phyloP scores from a whole-genome alignment of 768 basidiomycete genomes.

The Zangia roseola region DNA sequence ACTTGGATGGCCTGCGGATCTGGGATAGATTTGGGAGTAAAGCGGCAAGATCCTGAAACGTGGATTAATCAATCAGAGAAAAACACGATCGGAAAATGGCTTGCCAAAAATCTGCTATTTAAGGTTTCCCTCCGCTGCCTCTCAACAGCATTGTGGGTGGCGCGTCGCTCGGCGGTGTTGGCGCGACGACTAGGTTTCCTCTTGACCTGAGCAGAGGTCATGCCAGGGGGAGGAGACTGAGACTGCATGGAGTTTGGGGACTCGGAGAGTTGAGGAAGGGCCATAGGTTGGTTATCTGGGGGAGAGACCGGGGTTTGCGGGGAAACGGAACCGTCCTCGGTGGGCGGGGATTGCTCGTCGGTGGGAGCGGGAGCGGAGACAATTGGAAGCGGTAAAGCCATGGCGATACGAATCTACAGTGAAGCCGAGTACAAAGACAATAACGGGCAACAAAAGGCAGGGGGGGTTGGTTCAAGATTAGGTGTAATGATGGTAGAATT shows the following conservation, averaged over 20 bases:
- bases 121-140: slow-evolving; percentile 89
- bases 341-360: slow-evolving; percentile 39
- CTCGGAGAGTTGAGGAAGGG: slow-evolving; percentile 34
- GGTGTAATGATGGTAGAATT: slow-evolving; percentile 18
- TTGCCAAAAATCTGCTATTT: slow-evolving; percentile 86
- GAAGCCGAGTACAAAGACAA: slow-evolving; percentile 8
- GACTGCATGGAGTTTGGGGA: slow-evolving; percentile 18
- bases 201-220: slow-evolving; percentile 46
- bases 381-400: slow-evolving; percentile 42
- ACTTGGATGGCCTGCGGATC: slow-evolving; percentile 93
- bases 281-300: slow-evolving; percentile 31
- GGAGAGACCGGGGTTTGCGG: slow-evolving; percentile 52
- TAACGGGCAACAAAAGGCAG: slow-evolving; percentile 2
- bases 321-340: slow-evolving; percentile 42
- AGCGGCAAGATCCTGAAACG: slow-evolving; percentile 76
- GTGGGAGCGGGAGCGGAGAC: slow-evolving; percentile 39
- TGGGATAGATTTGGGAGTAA: slow-evolving; percentile 88
- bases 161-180: slow-evolving; percentile 94
- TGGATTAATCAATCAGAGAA: slow-evolving; percentile 14
- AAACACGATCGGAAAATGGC: slow-evolving; percentile 27
- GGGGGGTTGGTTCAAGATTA: slow-evolving; percentile 15
- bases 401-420: slow-evolving; percentile 18
- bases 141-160: slow-evolving; percentile 97
- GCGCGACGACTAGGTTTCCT: slow-evolving; percentile 86
- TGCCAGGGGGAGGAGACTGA: slow-evolving; percentile 24